A percentile compares a stretch with the other conserved stretches of the same genome.
Evolutionary conservation across 371 early-diverging fungal species (phyloP).

Genomic region (Mortierella sp.): DNA sequence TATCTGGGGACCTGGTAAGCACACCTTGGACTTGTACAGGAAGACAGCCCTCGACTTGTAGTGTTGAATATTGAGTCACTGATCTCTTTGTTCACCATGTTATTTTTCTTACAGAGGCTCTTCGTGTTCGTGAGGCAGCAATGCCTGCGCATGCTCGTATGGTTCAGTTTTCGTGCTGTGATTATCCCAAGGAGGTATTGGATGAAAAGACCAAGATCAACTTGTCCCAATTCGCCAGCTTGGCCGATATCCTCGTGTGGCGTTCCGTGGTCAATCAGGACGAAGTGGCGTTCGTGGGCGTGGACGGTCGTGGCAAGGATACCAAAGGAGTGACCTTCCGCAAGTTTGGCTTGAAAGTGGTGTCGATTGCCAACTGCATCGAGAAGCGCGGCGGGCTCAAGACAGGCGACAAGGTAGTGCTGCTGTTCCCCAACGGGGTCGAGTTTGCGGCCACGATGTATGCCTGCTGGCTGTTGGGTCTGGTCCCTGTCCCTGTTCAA

Average conservation of each 20-base stretch:
- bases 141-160: constrained; percentile 49
- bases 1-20: constrained; percentile 61
- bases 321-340: constrained; percentile 73
- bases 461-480: constrained; percentile 83
- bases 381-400: constrained; percentile 65
- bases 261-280: constrained; percentile 73
- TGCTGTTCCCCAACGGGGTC: constrained; percentile 76
- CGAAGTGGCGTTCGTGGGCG: constrained; percentile 70
- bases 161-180: constrained; percentile 82
- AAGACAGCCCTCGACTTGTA: no score
- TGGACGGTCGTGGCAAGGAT: constrained; percentile 70
- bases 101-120: constrained; percentile 25
- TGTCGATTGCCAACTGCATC: constrained; percentile 71
- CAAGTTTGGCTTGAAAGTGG: constrained; percentile 77
- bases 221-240: constrained; percentile 68
- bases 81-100: no score
- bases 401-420: constrained; percentile 69
- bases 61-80: no score
- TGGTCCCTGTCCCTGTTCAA: constrained; percentile 78
- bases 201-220: constrained; percentile 81
- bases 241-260: constrained; percentile 79
- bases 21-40: not conserved
- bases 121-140: constrained; percentile 49
- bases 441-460: constrained; percentile 82
- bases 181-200: constrained; percentile 64